Percentiles rank a stretch among this genome's conserved stretches.
Evolutionary conservation across 371 early-diverging fungal species (phyloP).

Genomic region (Mucor plumbeus): DNA sequence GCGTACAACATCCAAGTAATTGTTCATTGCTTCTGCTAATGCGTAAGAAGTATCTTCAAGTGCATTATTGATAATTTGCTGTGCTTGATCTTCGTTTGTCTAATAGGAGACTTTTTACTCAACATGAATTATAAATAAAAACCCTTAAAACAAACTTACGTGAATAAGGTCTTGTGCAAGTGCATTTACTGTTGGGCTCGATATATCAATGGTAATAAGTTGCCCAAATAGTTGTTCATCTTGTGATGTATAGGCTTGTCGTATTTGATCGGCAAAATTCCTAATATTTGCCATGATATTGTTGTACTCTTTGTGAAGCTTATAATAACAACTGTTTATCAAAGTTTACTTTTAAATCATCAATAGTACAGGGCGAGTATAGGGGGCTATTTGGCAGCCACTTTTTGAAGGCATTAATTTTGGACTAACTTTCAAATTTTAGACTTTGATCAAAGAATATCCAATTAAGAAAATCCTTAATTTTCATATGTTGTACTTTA

Average conservation of each 20-base stretch:
- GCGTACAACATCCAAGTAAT: conserved; percentile 22
- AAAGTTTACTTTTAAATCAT: no score
- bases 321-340: no score
- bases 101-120: not conserved
- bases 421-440: no score
- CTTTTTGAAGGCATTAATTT: not conserved
- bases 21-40: conserved; percentile 19
- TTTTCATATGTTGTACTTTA: no score
- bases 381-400: not conserved
- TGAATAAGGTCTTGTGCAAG: conserved; percentile 21
- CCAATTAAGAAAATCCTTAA: no score
- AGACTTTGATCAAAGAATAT: not conserved
- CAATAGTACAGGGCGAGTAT: not conserved
- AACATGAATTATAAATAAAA: no score
- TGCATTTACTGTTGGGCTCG: conserved; percentile 9
- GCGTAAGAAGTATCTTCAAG: conserved; percentile 31
- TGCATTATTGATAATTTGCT: not conserved
- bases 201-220: conserved; percentile 10
- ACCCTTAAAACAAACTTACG: conserved; percentile 6
- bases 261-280: conserved; percentile 7
- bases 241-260: conserved; percentile 15
- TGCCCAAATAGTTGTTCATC: conserved; percentile 14
- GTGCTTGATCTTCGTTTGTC: conserved; percentile 15
- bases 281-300: conserved; percentile 2
- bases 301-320: no score